These are phyloP conservation scores for Prunus fruticosa DNA, from an alignment of 306 rosid genomes.

Conservation along the genomic window DNA sequence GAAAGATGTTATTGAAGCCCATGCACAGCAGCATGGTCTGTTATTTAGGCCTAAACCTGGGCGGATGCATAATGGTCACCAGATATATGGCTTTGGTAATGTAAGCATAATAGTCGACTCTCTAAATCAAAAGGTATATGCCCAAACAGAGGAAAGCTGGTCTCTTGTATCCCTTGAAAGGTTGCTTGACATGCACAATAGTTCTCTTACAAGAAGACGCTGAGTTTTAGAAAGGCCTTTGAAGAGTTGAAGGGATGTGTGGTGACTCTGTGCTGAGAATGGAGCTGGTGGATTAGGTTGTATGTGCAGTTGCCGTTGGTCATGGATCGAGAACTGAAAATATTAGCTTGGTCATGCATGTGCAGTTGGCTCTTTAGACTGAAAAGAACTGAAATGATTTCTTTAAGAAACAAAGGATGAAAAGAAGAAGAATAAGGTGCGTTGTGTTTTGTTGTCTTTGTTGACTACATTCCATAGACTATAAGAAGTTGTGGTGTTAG, in stretches of 20 bases:
- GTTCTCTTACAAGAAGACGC: slow-evolving; percentile 18
- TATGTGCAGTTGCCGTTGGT: background rate
- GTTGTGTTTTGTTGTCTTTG: background rate
- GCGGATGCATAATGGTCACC: slow-evolving; percentile 78
- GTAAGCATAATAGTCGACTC: slow-evolving; percentile 73
- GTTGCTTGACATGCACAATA: slow-evolving; percentile 69
- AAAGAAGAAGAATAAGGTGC: background rate
- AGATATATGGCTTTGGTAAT: slow-evolving; percentile 80
- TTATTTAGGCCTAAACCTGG: slow-evolving; percentile 76
- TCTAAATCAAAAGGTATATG: slow-evolving; percentile 66
- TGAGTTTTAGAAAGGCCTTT: background rate
- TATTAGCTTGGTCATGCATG: background rate
- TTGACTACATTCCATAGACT: background rate
- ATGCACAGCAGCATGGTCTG: slow-evolving; percentile 75
- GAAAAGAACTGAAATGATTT: background rate
- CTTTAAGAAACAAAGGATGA: background rate
- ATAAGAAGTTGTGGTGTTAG: background rate
- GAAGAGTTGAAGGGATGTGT: background rate
- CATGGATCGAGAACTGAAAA: background rate
- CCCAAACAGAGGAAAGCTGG: slow-evolving; percentile 72
- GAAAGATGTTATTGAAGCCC: slow-evolving; percentile 79
- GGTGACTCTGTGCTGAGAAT: background rate
- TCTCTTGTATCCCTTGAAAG: slow-evolving; percentile 65
- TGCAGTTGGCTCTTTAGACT: too few species aligned
- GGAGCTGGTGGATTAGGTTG: slow-evolving; percentile 9